Conservation (phyloP, 2,329 filamentous ascomycete species). For the Fusarium sacchari region DNA sequence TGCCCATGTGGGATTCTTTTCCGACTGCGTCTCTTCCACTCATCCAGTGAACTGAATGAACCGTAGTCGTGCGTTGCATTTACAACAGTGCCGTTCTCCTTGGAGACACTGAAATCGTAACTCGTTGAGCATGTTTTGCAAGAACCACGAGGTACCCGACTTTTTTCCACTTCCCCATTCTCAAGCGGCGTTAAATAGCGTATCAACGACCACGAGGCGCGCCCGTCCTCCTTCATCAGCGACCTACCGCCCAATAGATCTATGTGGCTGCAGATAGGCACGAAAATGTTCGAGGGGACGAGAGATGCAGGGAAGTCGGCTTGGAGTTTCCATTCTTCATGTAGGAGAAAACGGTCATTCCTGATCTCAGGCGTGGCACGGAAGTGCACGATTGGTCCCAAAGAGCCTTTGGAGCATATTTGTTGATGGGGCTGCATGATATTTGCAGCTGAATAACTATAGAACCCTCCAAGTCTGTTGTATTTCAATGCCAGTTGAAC, state of each 20-base stretch:
- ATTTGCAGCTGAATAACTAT: no score
- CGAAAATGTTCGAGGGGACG: accelerated
- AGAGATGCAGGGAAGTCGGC: background rate
- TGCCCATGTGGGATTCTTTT: no score
- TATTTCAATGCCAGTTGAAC: background rate
- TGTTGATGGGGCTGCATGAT: background rate
- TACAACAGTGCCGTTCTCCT: background rate
- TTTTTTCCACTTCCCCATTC: accelerated
- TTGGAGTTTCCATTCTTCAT: background rate
- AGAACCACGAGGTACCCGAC: background rate
- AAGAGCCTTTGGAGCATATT: accelerated
- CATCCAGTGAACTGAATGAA: background rate
- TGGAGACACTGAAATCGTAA: background rate
- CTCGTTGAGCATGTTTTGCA: background rate
- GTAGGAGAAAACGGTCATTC: background rate
- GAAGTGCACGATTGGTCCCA: accelerated
- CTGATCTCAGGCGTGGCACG: background rate
- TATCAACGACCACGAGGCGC: background rate
- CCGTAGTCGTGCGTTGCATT: background rate
- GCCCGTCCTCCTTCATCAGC: background rate
- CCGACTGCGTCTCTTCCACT: background rate
- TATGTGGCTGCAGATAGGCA: background rate
- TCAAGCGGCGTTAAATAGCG: background rate
- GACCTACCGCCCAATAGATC: background rate
- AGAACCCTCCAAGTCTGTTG: background rate